Conservation (phyloP, 371 early-diverging fungal genomes). For the Batkoa obscura region DNA sequence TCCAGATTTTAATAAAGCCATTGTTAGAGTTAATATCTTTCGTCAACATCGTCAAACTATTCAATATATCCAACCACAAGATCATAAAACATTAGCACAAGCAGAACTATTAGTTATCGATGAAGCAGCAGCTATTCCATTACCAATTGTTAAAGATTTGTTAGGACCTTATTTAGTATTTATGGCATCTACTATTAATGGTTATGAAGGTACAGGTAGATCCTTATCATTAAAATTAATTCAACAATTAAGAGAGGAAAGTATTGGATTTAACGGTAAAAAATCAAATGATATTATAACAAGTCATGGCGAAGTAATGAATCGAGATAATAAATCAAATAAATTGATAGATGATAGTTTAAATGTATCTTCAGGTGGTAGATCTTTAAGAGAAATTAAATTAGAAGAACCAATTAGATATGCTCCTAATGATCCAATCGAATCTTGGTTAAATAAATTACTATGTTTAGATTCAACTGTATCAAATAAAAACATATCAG, state of each 20-base stretch:
- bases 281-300: slow-evolving; percentile 19
- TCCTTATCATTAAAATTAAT: slow-evolving; percentile 91
- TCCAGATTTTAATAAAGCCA: slow-evolving; percentile 83
- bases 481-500: slow-evolving; percentile 47
- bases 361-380: slow-evolving; percentile 30
- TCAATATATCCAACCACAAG: slow-evolving; percentile 93
- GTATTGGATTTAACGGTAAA: slow-evolving; percentile 49
- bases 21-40: slow-evolving; percentile 89
- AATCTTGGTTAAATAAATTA: slow-evolving; percentile 91
- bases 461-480: slow-evolving; percentile 82
- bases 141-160: slow-evolving; percentile 77
- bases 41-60: slow-evolving; percentile 95
- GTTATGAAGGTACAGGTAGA: slow-evolving; percentile 99
- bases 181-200: slow-evolving; percentile 98
- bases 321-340: slow-evolving; percentile 26
- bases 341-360: slow-evolving; percentile 20
- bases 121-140: slow-evolving; percentile 98
- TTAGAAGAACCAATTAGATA: slow-evolving; percentile 95
- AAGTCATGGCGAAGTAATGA: slow-evolving; percentile 24
- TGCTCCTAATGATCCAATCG: slow-evolving; percentile 78
- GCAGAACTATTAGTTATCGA: slow-evolving; percentile 97
- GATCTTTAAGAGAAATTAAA: slow-evolving; percentile 73
- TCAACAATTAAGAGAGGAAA: slow-evolving; percentile 80
- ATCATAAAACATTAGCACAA: slow-evolving; percentile 77
- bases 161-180: slow-evolving; percentile 92